Percentiles rank a stretch among this genome's conserved stretches.
phyloP scores from a whole-genome alignment of 495 filamentous ascomycete species.

The Neurospora tetrasperma region DNA sequence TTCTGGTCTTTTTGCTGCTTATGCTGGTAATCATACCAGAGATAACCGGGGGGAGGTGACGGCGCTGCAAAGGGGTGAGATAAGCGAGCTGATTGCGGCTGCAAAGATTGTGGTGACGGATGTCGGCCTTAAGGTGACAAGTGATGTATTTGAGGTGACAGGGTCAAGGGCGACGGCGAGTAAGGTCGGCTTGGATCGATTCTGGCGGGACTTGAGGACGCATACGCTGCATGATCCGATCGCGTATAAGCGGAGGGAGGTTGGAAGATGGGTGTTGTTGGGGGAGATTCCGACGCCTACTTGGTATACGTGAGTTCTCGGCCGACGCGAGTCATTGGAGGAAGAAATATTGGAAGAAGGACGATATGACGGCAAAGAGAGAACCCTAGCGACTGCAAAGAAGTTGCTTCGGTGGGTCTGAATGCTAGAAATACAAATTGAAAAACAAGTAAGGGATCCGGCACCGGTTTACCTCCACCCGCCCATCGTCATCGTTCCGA shows the following conservation, averaged over 20 bases:
- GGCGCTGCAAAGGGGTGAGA: slow-evolving; percentile 39
- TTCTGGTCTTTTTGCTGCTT: slow-evolving; percentile 27
- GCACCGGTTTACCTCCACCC: neutral
- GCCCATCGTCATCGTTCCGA: neutral
- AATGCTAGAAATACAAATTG: neutral
- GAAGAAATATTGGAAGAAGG: neutral
- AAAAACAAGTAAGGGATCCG: neutral
- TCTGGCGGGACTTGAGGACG: slow-evolving; percentile 50
- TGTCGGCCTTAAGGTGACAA: slow-evolving; percentile 42
- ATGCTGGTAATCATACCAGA: too few species aligned
- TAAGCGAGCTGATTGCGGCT: slow-evolving; percentile 49
- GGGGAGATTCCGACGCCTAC: slow-evolving; percentile 43
- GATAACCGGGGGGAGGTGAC: slow-evolving; percentile 21
- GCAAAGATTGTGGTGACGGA: slow-evolving; percentile 51
- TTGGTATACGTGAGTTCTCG: slow-evolving; percentile 41
- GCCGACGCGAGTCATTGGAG: neutral
- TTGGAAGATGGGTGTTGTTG: slow-evolving; percentile 43
- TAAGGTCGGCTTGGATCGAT: slow-evolving; percentile 48
- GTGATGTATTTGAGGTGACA: slow-evolving; percentile 50
- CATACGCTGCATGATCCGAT: slow-evolving; percentile 55
- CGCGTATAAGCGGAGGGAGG: slow-evolving; percentile 49
- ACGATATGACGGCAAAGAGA: neutral
- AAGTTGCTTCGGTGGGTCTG: neutral
- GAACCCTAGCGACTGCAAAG: neutral
- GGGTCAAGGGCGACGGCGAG: slow-evolving; percentile 42